Evolutionary conservation across 306 rosid genomes (phyloP).

Genomic region (Quercus dentata): DNA sequence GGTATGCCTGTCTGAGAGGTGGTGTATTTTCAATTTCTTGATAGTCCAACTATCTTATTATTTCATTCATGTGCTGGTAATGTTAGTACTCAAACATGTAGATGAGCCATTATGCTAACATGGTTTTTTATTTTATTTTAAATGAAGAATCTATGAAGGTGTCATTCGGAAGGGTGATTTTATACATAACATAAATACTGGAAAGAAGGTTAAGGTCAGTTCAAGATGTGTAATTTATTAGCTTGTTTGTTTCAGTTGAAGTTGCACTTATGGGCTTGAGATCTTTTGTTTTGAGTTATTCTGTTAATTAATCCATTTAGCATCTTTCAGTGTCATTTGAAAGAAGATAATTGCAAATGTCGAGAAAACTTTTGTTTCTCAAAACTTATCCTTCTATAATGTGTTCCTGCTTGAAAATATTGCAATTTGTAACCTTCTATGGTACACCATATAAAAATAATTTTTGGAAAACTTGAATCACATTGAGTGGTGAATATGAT

Average conservation of each 20-base stretch:
- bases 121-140: neutral
- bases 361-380: neutral
- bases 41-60: constrained; percentile 3
- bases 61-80: neutral
- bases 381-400: neutral
- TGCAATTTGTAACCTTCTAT: neutral
- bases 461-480: neutral
- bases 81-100: neutral
- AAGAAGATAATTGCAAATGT: neutral
- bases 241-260: neutral
- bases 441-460: neutral
- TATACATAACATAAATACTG: constrained; percentile 77
- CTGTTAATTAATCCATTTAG: neutral
- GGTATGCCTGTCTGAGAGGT: constrained; percentile 41
- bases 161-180: constrained; percentile 93
- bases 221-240: constrained; percentile 2
- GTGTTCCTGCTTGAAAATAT: neutral
- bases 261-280: neutral
- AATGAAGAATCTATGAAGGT: constrained; percentile 86
- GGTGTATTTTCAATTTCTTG: constrained; percentile 8
- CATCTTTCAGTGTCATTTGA: neutral
- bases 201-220: constrained; percentile 87
- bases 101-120: constrained; percentile 12
- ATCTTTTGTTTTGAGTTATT: neutral
- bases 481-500: neutral